Conservation (phyloP, 1,284 basidiomycete genomes). For the Stereum hirsutum region DNA sequence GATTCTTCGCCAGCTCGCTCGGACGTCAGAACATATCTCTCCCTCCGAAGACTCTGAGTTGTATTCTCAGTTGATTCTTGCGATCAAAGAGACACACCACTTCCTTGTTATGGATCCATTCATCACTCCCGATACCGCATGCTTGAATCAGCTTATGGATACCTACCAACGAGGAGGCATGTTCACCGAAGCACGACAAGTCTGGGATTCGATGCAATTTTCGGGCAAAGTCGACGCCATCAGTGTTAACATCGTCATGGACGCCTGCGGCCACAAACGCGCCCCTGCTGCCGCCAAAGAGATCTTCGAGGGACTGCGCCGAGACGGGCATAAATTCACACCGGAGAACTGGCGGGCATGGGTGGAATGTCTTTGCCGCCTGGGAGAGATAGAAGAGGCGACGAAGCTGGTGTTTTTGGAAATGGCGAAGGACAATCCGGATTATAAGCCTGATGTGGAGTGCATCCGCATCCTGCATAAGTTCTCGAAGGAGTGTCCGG, state of each 20-base stretch:
- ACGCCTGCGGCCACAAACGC: conserved; percentile 67
- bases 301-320: conserved; percentile 43
- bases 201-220: conserved; percentile 76
- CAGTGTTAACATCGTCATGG: conserved; percentile 77
- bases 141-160: conserved; percentile 90
- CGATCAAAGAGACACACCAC: conserved; percentile 68
- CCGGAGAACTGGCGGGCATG: conserved; percentile 70
- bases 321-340: conserved; percentile 44
- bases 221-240: conserved; percentile 48
- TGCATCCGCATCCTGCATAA: conserved; percentile 43
- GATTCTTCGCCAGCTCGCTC: conserved; percentile 50
- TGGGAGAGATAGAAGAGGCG: conserved; percentile 62
- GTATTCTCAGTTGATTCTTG: conserved; percentile 28
- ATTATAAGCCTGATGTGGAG: conserved; percentile 35
- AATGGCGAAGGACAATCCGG: conserved; percentile 41
- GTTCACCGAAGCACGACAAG: conserved; percentile 60
- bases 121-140: conserved; percentile 62
- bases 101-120: conserved; percentile 71
- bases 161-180: conserved; percentile 76
- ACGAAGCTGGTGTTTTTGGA: conserved; percentile 53
- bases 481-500: conserved; percentile 32
- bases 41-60: conserved; percentile 13
- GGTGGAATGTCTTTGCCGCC: conserved; percentile 82
- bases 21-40: conserved; percentile 27
- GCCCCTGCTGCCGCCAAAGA: conserved; percentile 39